Conservation (phyloP, 2,329 filamentous ascomycete species). For the Sporothrix pseudoabietina region DNA sequence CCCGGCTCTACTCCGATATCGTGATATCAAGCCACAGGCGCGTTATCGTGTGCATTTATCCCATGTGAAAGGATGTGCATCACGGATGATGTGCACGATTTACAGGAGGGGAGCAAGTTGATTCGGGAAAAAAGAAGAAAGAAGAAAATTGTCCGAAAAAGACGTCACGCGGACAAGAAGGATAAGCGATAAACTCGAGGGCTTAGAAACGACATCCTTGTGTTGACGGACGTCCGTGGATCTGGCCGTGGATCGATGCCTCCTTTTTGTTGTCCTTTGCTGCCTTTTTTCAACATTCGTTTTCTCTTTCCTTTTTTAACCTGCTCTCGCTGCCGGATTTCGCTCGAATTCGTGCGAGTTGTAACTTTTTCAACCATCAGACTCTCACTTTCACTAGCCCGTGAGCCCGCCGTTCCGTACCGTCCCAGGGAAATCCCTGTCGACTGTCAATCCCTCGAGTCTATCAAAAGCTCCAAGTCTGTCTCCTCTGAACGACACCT, state of each 20-base stretch:
- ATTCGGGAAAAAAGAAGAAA: neutral
- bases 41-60: neutral
- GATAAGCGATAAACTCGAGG: neutral
- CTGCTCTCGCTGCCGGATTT: neutral
- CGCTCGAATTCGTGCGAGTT: too few species aligned
- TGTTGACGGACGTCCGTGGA: neutral
- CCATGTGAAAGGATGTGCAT: constrained; percentile 9
- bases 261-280: neutral
- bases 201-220: neutral
- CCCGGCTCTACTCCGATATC: neutral
- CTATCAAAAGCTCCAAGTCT: neutral
- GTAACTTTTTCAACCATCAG: too few species aligned
- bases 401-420: constrained; percentile 1
- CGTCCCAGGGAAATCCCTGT: constrained; percentile 20
- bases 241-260: neutral
- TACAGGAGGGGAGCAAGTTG: neutral
- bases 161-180: neutral
- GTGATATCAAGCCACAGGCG: neutral
- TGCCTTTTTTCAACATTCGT: neutral
- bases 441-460: too few species aligned
- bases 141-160: neutral
- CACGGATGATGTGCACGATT: neutral
- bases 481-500: constrained; percentile 11
- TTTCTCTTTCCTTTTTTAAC: neutral
- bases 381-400: neutral